Conservation (phyloP, 768 basidiomycete species). For the Gymnopilus junonius region DNA sequence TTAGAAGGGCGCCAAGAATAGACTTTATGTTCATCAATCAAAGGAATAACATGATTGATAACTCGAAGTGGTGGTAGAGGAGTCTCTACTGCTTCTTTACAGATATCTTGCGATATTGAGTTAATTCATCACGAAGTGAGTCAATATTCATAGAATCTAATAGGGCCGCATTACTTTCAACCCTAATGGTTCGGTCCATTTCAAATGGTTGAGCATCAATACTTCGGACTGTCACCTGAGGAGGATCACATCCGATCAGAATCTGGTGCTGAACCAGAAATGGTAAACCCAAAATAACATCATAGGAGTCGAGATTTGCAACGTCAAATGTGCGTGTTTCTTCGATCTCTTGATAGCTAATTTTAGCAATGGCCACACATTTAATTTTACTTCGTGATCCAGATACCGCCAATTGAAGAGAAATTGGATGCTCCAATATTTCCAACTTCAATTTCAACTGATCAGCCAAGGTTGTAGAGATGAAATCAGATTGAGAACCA, state of each 20-base stretch:
- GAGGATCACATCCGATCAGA: conserved; percentile 30
- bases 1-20: conserved; percentile 25
- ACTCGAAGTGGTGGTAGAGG: conserved; percentile 30
- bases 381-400: conserved; percentile 46
- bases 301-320: conserved; percentile 40
- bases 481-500: conserved; percentile 44
- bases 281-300: conserved; percentile 39
- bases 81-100: conserved; percentile 28
- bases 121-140: not conserved
- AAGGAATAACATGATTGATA: conserved; percentile 41
- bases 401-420: conserved; percentile 41
- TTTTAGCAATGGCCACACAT: conserved; percentile 19
- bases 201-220: not conserved
- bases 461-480: conserved; percentile 37
- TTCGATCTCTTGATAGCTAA: conserved; percentile 39
- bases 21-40: conserved; percentile 32
- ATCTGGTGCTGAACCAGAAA: conserved; percentile 36
- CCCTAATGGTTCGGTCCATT: not conserved
- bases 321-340: conserved; percentile 37
- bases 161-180: not conserved
- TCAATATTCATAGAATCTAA: conserved; percentile 20
- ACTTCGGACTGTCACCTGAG: conserved; percentile 25
- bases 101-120: conserved; percentile 16
- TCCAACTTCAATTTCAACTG: conserved; percentile 33
- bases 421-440: conserved; percentile 33